phyloP scores from a whole-genome alignment of 2,329 filamentous ascomycete genomes.

The Hypoxylon sp. region DNA sequence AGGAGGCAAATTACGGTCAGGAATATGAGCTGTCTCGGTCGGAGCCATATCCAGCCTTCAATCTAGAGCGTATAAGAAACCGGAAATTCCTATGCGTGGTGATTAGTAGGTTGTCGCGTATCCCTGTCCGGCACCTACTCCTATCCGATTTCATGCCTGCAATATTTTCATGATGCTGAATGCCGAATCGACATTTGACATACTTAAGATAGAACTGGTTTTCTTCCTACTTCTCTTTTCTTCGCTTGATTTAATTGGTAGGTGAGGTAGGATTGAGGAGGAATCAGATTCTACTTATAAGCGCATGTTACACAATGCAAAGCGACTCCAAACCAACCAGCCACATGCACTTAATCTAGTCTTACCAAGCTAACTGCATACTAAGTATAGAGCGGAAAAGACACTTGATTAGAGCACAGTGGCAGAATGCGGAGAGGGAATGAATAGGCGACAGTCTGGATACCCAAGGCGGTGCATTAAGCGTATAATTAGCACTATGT shows the following conservation, averaged over 20 bases:
- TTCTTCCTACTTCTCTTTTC: constrained; percentile 10
- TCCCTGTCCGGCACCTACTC: constrained; percentile 13
- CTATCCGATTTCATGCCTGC: constrained; percentile 20
- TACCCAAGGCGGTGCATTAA: constrained; percentile 24
- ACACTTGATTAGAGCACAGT: constrained; percentile 11
- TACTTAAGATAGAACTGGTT: constrained; percentile 11
- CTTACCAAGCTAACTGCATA: constrained; percentile 11
- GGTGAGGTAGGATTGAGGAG: constrained; percentile 34
- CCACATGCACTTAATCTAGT: constrained; percentile 28
- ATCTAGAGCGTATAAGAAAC: constrained; percentile 1
- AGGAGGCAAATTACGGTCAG: background rate
- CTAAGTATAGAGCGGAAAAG: constrained; percentile 31
- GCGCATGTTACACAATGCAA: constrained; percentile 43
- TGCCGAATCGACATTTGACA: constrained; percentile 12
- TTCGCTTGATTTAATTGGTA: constrained; percentile 20
- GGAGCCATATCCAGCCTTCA: constrained; percentile 2
- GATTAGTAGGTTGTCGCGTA: constrained; percentile 25
- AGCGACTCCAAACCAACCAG: constrained; percentile 37
- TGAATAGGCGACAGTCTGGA: constrained; percentile 21
- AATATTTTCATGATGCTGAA: constrained; percentile 12
- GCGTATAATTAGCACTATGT: constrained; percentile 31
- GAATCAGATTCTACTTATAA: constrained; percentile 32
- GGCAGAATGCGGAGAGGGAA: constrained; percentile 10
- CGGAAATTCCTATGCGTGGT: constrained; percentile 6
- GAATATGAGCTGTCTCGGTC: constrained; percentile 5